Evolutionary conservation across 257 asterid species (phyloP).

Genomic region (Solanum phureja): DNA sequence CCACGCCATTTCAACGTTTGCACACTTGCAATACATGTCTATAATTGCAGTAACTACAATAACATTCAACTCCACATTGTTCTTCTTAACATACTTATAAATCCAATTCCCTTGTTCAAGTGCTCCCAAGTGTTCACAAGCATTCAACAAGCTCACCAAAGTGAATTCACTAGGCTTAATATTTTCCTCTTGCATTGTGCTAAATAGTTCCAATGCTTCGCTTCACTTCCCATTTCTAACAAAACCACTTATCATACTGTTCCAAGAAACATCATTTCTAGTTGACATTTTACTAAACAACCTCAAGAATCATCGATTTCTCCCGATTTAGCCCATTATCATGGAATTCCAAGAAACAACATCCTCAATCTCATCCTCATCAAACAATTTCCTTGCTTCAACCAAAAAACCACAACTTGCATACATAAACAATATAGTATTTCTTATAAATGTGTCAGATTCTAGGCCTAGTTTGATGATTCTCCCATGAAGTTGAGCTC

Average conservation of each 20-base stretch:
- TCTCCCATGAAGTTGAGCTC: slow-evolving; percentile 74
- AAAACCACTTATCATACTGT: slow-evolving; percentile 58
- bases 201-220: slow-evolving; percentile 44
- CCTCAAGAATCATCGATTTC: slow-evolving; percentile 41
- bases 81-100: slow-evolving; percentile 35
- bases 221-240: slow-evolving; percentile 58
- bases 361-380: slow-evolving; percentile 27
- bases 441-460: slow-evolving; percentile 42
- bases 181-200: slow-evolving; percentile 30
- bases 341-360: slow-evolving; percentile 73
- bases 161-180: slow-evolving; percentile 41
- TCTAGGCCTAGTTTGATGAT: slow-evolving; percentile 45
- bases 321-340: slow-evolving; percentile 50
- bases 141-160: slow-evolving; percentile 54
- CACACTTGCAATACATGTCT: slow-evolving; percentile 72
- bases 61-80: slow-evolving; percentile 21
- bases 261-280: slow-evolving; percentile 61
- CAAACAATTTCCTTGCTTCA: slow-evolving; percentile 43
- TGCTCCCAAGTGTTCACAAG: slow-evolving; percentile 57
- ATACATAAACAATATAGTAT: slow-evolving; percentile 58
- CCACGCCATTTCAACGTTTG: slow-evolving; percentile 21
- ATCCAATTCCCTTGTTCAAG: slow-evolving; percentile 64
- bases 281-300: slow-evolving; percentile 34
- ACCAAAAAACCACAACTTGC: slow-evolving; percentile 42
- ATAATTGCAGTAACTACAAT: slow-evolving; percentile 46